Conservation (phyloP, 2,329 filamentous ascomycete species). For the Neoscytalidium dimidiatum region DNA sequence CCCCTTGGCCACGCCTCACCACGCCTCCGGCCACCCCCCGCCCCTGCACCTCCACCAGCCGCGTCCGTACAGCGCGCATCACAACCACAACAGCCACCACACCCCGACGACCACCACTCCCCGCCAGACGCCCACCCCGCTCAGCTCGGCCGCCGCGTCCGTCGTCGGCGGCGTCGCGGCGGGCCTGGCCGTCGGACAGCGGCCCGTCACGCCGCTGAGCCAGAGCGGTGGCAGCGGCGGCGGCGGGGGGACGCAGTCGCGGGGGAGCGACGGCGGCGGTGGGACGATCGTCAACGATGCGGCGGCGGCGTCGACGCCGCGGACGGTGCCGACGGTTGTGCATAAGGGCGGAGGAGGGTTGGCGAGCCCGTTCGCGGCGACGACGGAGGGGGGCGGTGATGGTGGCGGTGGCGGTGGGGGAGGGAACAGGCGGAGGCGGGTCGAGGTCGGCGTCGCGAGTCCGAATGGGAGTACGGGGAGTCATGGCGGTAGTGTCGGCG, state of each 20-base stretch:
- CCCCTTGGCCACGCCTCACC: neutral
- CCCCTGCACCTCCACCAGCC: neutral
- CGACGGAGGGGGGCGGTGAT: slow-evolving; percentile 24
- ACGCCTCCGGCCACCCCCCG: neutral
- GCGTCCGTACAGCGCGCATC: neutral
- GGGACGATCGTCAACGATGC: neutral
- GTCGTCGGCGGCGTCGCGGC: neutral
- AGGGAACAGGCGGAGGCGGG: slow-evolving; percentile 25
- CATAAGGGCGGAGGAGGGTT: slow-evolving; percentile 26
- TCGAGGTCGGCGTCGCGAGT: slow-evolving; percentile 26
- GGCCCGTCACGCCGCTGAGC: neutral
- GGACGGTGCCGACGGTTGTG: slow-evolving; percentile 32
- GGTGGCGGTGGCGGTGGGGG: neutral
- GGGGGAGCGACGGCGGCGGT: neutral
- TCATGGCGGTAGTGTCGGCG: neutral
- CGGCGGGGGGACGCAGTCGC: neutral
- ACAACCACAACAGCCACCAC: neutral
- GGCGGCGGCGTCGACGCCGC: neutral
- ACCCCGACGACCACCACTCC: neutral
- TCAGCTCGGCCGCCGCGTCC: neutral
- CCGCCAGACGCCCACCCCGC: neutral
- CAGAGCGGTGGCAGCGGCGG: neutral
- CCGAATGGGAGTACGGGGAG: neutral
- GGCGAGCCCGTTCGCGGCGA: slow-evolving; percentile 31
- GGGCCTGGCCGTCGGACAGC: neutral